Conservation (phyloP, 768 basidiomycete species). For the Amanita muscaria region DNA sequence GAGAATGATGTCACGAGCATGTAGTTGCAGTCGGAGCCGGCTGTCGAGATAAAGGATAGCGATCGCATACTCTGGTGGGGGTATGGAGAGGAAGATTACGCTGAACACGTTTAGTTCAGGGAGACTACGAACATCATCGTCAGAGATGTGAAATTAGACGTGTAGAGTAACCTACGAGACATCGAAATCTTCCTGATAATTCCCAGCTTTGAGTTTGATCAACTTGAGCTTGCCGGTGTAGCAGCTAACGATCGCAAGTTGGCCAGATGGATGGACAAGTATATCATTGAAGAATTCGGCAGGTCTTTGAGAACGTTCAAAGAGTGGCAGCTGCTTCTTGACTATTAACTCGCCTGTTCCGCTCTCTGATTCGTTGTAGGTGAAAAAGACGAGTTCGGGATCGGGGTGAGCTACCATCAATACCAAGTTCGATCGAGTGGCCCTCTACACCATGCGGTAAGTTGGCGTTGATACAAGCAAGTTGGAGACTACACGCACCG, state of each 20-base stretch:
- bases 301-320: constrained; percentile 46
- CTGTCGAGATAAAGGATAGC: constrained; percentile 65
- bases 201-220: constrained; percentile 46
- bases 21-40: constrained; percentile 50
- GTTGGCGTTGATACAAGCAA: constrained; percentile 11
- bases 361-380: constrained; percentile 32
- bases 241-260: constrained; percentile 51
- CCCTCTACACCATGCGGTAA: constrained; percentile 19
- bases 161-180: constrained; percentile 40
- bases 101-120: constrained; percentile 63
- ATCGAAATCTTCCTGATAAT: constrained; percentile 50
- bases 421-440: constrained; percentile 41
- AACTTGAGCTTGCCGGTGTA: constrained; percentile 67
- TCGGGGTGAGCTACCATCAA: constrained; percentile 72
- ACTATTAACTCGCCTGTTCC: constrained; percentile 28
- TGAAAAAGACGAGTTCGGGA: constrained; percentile 59
- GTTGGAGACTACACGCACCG: constrained; percentile 29
- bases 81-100: constrained; percentile 48
- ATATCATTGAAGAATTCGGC: constrained; percentile 70
- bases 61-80: constrained; percentile 38
- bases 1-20: constrained; percentile 46
- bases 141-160: background rate
- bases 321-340: constrained; percentile 41
- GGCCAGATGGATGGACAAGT: constrained; percentile 55
- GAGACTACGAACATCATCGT: constrained; percentile 29